Percentiles rank a stretch among this genome's conserved stretches.
Evolutionary conservation across 1,139 yeast genomes (phyloP).

Genomic region (Kurtzmaniella quercitrusa): DNA sequence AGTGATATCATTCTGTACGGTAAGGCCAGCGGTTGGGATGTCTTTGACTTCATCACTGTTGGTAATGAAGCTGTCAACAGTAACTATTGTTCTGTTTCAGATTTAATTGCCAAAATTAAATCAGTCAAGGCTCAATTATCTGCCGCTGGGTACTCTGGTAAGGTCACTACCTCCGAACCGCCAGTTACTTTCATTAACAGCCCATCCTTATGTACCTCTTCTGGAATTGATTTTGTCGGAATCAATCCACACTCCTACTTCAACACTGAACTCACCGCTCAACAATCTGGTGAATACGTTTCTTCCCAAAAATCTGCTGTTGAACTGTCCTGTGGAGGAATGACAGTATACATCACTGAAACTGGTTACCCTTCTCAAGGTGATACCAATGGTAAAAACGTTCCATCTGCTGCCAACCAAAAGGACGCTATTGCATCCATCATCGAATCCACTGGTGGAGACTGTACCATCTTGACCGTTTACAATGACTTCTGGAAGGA

Average conservation of each 20-base stretch:
- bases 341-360: conserved; percentile 61
- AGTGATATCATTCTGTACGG: conserved; percentile 50
- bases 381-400: conserved; percentile 61
- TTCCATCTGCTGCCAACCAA: conserved; percentile 71
- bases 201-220: conserved; percentile 63
- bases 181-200: conserved; percentile 64
- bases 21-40: conserved; percentile 56
- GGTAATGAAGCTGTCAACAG: conserved; percentile 84
- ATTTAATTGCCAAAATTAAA: conserved; percentile 58
- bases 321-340: conserved; percentile 47
- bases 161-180: conserved; percentile 81
- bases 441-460: conserved; percentile 51
- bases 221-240: conserved; percentile 75
- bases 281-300: conserved; percentile 70
- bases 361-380: conserved; percentile 90
- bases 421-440: conserved; percentile 59
- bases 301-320: conserved; percentile 55
- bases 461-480: conserved; percentile 69
- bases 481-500: conserved; percentile 80
- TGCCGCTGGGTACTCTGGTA: conserved; percentile 73
- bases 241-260: conserved; percentile 87
- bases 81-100: conserved; percentile 53
- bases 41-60: conserved; percentile 69
- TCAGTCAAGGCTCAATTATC: conserved; percentile 55
- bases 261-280: conserved; percentile 56